Evolutionary conservation across 1,139 yeast genomes (phyloP).

Genomic region (Geotrichum citri-aurantii): DNA sequence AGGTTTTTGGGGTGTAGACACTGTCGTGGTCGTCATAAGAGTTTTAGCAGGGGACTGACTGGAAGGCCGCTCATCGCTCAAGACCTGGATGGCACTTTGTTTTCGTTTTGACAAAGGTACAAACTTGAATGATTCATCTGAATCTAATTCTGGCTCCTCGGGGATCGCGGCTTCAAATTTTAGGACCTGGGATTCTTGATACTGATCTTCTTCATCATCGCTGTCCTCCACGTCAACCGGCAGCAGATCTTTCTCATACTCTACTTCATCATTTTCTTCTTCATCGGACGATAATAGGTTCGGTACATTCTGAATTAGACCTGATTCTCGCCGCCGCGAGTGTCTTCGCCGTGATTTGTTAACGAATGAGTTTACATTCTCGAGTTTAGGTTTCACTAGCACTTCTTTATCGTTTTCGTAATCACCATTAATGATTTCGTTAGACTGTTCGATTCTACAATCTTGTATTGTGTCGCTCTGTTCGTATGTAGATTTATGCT

Average conservation of each 20-base stretch:
- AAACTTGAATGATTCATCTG: constrained; percentile 1
- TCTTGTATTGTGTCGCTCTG: neutral
- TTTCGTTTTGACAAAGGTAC: neutral
- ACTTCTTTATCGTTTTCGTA: neutral
- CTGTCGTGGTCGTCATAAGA: neutral
- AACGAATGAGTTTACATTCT: neutral
- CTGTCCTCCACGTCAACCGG: neutral
- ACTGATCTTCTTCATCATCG: constrained; percentile 3
- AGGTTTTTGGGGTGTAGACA: neutral
- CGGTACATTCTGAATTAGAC: constrained; percentile 6
- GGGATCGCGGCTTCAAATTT: neutral
- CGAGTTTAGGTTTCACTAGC: neutral
- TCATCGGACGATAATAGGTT: neutral
- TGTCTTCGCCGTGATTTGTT: constrained; percentile 1
- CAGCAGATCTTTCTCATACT: neutral
- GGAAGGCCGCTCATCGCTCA: neutral
- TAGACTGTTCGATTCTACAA: neutral
- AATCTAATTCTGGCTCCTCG: constrained; percentile 6
- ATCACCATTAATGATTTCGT: neutral
- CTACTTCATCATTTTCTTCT: neutral
- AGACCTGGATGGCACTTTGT: neutral
- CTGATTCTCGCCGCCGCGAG: constrained; percentile 6
- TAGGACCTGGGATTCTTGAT: neutral
- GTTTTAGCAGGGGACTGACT: neutral
- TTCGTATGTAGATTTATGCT: neutral